These are phyloP conservation scores for Ambrosiella xylebori DNA, from an alignment of 2,329 filamentous ascomycete genomes.

Conservation along the genomic window DNA sequence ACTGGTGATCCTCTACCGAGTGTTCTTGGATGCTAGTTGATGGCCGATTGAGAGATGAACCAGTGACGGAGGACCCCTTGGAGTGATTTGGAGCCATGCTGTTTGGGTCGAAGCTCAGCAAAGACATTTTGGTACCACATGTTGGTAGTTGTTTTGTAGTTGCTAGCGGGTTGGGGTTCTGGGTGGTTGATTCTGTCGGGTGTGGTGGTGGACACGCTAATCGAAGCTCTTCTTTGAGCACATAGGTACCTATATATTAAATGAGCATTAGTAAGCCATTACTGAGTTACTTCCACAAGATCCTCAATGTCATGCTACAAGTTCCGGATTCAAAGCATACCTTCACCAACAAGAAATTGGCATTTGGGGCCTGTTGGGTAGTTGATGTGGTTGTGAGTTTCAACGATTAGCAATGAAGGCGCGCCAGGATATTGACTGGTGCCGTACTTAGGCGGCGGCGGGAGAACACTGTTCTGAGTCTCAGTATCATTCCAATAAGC, in stretches of 20 bases:
- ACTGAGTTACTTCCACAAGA: neutral
- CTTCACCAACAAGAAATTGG: slow-evolving; percentile 86
- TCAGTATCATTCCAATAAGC: slow-evolving; percentile 12
- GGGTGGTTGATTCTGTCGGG: slow-evolving; percentile 73
- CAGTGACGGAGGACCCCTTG: slow-evolving; percentile 34
- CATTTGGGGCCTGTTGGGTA: slow-evolving; percentile 70
- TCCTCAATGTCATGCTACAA: neutral
- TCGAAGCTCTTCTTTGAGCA: slow-evolving; percentile 76
- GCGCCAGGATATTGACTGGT: slow-evolving; percentile 46
- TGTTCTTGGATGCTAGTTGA: slow-evolving; percentile 42
- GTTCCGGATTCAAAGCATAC: slow-evolving; percentile 24
- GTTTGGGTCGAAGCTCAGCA: slow-evolving; percentile 53
- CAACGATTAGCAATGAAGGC: slow-evolving; percentile 49
- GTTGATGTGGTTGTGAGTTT: slow-evolving; percentile 80
- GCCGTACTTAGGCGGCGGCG: slow-evolving; percentile 76
- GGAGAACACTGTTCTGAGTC: slow-evolving; percentile 47
- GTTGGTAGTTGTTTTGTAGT: slow-evolving; percentile 73
- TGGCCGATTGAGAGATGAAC: slow-evolving; percentile 27
- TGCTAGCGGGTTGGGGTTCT: slow-evolving; percentile 80
- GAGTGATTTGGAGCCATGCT: slow-evolving; percentile 36
- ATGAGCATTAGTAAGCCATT: neutral
- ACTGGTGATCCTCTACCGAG: slow-evolving; percentile 22
- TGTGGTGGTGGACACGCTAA: slow-evolving; percentile 90
- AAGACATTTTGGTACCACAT: slow-evolving; percentile 66
- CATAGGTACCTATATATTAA: slow-evolving; percentile 57